These are phyloP conservation scores for Yarrowia yakushimensis DNA, from an alignment of 805 yeast species.

Conservation along the genomic window DNA sequence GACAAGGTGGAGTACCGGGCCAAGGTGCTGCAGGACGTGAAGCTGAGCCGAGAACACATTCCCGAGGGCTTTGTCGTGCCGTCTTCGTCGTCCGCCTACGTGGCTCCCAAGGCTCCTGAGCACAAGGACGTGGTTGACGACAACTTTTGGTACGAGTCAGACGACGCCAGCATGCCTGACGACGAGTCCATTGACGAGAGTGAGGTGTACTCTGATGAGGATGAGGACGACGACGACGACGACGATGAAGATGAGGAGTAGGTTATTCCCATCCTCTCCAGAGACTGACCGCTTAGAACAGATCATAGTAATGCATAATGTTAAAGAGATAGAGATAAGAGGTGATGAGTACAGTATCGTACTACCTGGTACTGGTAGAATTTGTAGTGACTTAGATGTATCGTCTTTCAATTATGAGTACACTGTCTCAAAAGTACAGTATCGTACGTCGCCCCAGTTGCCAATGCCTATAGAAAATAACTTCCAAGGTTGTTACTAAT, in stretches of 20 bases:
- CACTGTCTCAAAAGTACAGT: no score
- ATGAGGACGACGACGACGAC: slow-evolving; percentile 19
- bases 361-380: no score
- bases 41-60: slow-evolving; percentile 67
- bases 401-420: no score
- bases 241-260: slow-evolving; percentile 9
- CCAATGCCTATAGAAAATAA: no score
- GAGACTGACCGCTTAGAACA: slow-evolving; percentile 17
- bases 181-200: slow-evolving; percentile 48
- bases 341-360: no score
- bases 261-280: background rate
- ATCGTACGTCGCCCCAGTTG: no score
- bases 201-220: slow-evolving; percentile 20
- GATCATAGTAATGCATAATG: slow-evolving; percentile 21
- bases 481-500: no score
- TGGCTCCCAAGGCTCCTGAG: slow-evolving; percentile 39
- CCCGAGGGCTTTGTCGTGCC: slow-evolving; percentile 87
- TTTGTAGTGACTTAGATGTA: no score
- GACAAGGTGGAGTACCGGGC: slow-evolving; percentile 71
- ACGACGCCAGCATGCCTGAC: slow-evolving; percentile 48
- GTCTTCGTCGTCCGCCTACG: slow-evolving; percentile 56
- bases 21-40: slow-evolving; percentile 73
- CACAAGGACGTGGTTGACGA: slow-evolving; percentile 63
- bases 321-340: background rate
- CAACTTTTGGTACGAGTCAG: slow-evolving; percentile 79